Percentiles rank a stretch among this genome's conserved stretches.
Conservation (phyloP, 2,329 filamentous ascomycete species). For the Clarireedia hainanense region DNA sequence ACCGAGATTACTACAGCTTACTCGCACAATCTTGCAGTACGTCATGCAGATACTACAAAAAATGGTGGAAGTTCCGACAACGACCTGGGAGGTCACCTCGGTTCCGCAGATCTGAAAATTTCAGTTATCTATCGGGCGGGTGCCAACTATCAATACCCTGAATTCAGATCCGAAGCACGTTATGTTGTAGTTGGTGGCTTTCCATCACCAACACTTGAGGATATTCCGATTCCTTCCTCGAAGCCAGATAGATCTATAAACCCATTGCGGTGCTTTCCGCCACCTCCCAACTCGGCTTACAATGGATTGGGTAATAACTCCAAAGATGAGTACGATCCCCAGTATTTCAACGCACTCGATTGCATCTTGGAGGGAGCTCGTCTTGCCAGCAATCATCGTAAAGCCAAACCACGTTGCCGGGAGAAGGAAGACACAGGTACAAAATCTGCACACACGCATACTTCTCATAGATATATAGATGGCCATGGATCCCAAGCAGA, state of each 20-base stretch:
- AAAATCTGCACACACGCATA: too few species aligned
- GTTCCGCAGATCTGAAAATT: too few species aligned
- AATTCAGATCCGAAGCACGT: not conserved
- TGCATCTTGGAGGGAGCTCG: conserved; percentile 4
- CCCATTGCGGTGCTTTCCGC: not conserved
- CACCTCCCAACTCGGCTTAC: not conserved
- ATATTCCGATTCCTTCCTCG: not conserved
- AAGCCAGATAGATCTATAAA: not conserved
- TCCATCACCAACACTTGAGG: not conserved
- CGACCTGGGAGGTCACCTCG: too few species aligned
- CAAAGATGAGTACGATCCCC: conserved; percentile 1
- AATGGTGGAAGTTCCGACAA: too few species aligned
- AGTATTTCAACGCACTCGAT: not conserved
- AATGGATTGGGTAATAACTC: not conserved
- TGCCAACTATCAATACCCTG: not conserved
- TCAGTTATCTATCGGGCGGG: too few species aligned
- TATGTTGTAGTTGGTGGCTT: not conserved
- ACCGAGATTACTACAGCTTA: too few species aligned
- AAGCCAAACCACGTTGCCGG: not conserved
- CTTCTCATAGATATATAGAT: not conserved
- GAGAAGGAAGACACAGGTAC: not conserved
- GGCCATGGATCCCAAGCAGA: not conserved
- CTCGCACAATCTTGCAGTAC: too few species aligned
- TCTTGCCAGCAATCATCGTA: not conserved
- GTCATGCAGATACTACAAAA: too few species aligned